phyloP scores from a whole-genome alignment of 2,329 filamentous ascomycete species.

The Fusarium vanettenii region DNA sequence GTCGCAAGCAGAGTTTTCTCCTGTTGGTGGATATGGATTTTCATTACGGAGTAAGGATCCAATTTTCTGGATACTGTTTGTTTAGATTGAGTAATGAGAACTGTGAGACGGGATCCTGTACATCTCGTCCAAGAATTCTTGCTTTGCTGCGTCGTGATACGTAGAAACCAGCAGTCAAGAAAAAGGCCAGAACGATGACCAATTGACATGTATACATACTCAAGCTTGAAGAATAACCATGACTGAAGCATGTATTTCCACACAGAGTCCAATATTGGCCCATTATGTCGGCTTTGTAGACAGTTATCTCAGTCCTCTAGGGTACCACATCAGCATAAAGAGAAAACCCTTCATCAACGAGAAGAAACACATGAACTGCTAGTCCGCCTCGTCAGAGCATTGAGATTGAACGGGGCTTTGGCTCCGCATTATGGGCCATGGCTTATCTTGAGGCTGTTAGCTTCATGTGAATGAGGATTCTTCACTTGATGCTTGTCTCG shows the following conservation, averaged over 20 bases:
- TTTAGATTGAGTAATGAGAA: neutral
- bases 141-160: neutral
- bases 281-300: neutral
- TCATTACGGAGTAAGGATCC: neutral
- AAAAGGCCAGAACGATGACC: neutral
- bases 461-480: neutral
- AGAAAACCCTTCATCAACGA: neutral
- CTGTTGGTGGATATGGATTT: neutral
- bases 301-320: neutral
- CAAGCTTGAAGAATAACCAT: neutral
- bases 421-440: neutral
- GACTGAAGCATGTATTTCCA: neutral
- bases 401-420: neutral
- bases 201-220: neutral
- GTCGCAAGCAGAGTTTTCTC: neutral
- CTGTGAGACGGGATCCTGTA: neutral
- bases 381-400: neutral
- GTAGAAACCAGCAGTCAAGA: neutral
- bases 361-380: neutral
- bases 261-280: neutral
- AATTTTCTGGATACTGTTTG: neutral
- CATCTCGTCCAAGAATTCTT: neutral
- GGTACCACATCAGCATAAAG: neutral
- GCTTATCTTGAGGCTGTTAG: neutral
- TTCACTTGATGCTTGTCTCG: neutral